phyloP scores from a whole-genome alignment of 495 filamentous ascomycete genomes.

The Penicillium ucsense region DNA sequence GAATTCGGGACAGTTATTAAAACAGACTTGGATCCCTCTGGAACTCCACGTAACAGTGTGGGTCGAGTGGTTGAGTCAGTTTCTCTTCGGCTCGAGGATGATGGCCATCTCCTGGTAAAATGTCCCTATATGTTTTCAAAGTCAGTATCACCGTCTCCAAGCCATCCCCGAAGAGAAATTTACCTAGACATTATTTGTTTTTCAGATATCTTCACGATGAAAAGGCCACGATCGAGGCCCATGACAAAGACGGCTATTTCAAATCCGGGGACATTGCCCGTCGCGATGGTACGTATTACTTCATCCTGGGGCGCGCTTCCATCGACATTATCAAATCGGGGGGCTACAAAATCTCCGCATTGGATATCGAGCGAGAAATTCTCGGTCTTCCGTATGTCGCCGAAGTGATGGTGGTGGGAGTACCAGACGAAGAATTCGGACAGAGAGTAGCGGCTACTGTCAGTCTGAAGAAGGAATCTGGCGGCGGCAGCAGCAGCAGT shows the following conservation, averaged over 20 bases:
- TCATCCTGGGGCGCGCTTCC: slow-evolving; percentile 39
- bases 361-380: slow-evolving; percentile 38
- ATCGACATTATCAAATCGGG: slow-evolving; percentile 40
- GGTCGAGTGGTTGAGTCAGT: slow-evolving; percentile 33
- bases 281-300: slow-evolving; percentile 36
- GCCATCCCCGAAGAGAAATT: not conserved
- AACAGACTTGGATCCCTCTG: slow-evolving; percentile 22
- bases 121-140: slow-evolving; percentile 36
- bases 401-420: slow-evolving; percentile 34
- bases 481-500: not conserved
- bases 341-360: slow-evolving; percentile 37
- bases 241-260: slow-evolving; percentile 34
- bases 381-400: slow-evolving; percentile 24
- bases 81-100: slow-evolving; percentile 26
- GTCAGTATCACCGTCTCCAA: slow-evolving; percentile 3
- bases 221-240: slow-evolving; percentile 25
- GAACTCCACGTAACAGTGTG: slow-evolving; percentile 26
- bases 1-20: slow-evolving; percentile 41
- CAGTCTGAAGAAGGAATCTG: slow-evolving; percentile 19
- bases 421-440: slow-evolving; percentile 36
- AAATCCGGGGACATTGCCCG: slow-evolving; percentile 39
- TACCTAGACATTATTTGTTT: not conserved
- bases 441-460: slow-evolving; percentile 42
- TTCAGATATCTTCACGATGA: slow-evolving; percentile 34
- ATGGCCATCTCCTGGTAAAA: slow-evolving; percentile 29